Evolutionary conservation across 2,329 filamentous ascomycete species (phyloP).

Genomic region (Claviceps africana): DNA sequence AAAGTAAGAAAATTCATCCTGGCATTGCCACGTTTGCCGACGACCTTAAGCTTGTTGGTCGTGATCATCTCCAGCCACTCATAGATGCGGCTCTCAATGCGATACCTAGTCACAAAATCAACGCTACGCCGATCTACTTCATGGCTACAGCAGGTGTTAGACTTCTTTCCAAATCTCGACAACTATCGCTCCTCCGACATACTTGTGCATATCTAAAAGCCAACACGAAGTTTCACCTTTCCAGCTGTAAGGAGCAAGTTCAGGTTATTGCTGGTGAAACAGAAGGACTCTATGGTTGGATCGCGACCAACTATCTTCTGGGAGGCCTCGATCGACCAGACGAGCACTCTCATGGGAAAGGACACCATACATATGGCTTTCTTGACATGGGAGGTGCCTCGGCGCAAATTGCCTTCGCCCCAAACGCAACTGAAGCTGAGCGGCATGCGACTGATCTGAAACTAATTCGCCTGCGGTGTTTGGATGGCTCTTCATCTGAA

Average conservation of each 20-base stretch:
- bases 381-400: conserved; percentile 97
- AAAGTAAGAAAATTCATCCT: conserved; percentile 86
- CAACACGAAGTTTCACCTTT: conserved; percentile 68
- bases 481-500: conserved; percentile 65
- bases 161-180: conserved; percentile 60
- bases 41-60: conserved; percentile 60
- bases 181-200: conserved; percentile 55
- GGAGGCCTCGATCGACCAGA: conserved; percentile 74
- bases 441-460: conserved; percentile 86
- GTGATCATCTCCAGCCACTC: conserved; percentile 65
- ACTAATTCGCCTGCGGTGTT: conserved; percentile 66
- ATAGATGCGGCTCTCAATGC: conserved; percentile 68
- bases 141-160: conserved; percentile 95
- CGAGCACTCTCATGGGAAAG: conserved; percentile 66
- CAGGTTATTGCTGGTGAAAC: conserved; percentile 94
- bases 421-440: conserved; percentile 77
- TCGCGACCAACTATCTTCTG: conserved; percentile 88
- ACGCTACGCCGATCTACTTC: conserved; percentile 82
- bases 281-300: conserved; percentile 92
- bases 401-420: conserved; percentile 93
- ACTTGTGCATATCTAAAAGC: conserved; percentile 71
- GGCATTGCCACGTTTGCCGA: conserved; percentile 84
- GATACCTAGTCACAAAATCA: conserved; percentile 61
- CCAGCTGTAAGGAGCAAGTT: conserved; percentile 80
- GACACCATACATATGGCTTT: conserved; percentile 91